Base-by-base conservation (phyloP, 108 stramenopile genomes). In the Chaetoceros muelleri region DNA sequence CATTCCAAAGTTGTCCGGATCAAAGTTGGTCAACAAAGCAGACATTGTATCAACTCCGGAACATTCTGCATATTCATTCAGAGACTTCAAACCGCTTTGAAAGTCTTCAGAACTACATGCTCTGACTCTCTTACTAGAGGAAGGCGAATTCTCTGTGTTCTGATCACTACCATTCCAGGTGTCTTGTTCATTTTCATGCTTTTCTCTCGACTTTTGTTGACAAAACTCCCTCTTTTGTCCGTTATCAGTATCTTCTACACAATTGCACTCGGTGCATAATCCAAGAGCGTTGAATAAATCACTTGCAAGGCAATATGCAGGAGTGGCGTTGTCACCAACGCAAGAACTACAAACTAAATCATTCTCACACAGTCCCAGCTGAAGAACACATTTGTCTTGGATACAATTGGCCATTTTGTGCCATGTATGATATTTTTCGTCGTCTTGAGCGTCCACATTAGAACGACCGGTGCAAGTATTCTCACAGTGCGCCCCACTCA, bases 1-100 rank as follows among this genome's bases (percentile, higher is more conserved):
- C 30, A 67, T 63, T 25, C 92, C 92, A 80, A 94, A 94, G 61
- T 94, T 82, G 47, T 84, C 74, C 60, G 87, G 80, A 55, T 94
- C 88, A 54, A 85, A 94, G 34, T 94, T 79, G 3, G 74, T 83
- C 28, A 87, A 47, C 82, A 94, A 75, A 3, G 76, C 66, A 46
- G 65, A 57, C 47, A 85, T 55, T 48, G 74, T 51, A 61, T 82
- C 80, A 17, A 89, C 53, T 28, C 81, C 52, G 0, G 82, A 67
- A 55, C 92, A 94, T 48, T 81, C 57, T 8, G 68, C 58, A 65
- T 84, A 94, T 10, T 67, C 56, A 61, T 84, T 64, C 3, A 90
- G 67, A 25, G 90, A 68, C 17, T 66, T 20, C 1, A 78, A 68
- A 17, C 90, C 84, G 29, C 21, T 27, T 27, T 20, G 3, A 25